phyloP scores from a whole-genome alignment of 1,284 basidiomycete genomes.

The Melampsora americana region DNA sequence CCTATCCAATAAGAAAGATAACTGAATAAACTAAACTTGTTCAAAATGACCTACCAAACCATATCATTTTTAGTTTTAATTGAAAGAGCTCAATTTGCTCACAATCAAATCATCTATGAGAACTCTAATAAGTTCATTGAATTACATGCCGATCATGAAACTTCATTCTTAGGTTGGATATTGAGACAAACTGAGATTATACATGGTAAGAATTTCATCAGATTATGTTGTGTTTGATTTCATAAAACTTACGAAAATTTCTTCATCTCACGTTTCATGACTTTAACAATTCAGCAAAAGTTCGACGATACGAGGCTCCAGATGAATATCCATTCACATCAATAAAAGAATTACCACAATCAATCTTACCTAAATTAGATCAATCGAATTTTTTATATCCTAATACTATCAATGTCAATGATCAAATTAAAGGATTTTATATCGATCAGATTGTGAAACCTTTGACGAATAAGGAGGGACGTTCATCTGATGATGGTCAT shows the following conservation, averaged over 20 bases:
- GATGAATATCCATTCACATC: slow-evolving; percentile 95
- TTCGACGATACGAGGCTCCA: slow-evolving; percentile 74
- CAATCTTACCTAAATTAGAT: slow-evolving; percentile 71
- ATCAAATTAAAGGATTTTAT: slow-evolving; percentile 85
- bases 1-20: neutral
- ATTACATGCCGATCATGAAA: slow-evolving; percentile 65
- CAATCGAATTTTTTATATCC: slow-evolving; percentile 68
- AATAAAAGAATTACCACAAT: slow-evolving; percentile 67
- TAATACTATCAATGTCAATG: slow-evolving; percentile 85
- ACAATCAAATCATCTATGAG: slow-evolving; percentile 86
- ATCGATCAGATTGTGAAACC: slow-evolving; percentile 73
- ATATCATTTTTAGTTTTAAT: slow-evolving; percentile 64
- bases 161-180: slow-evolving; percentile 90
- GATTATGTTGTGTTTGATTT: slow-evolving; percentile 7
- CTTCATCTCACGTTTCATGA: neutral
- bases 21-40: neutral
- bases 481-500: slow-evolving; percentile 86
- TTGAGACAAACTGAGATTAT: slow-evolving; percentile 88
- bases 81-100: slow-evolving; percentile 93
- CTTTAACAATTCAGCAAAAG: slow-evolving; percentile 66
- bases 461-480: slow-evolving; percentile 69
- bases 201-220: slow-evolving; percentile 67
- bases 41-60: neutral
- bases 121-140: slow-evolving; percentile 61
- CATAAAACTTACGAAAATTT: slow-evolving; percentile 11